phyloP scores from a whole-genome alignment of 768 basidiomycete genomes.

The Leucocoprinus leucothites region DNA sequence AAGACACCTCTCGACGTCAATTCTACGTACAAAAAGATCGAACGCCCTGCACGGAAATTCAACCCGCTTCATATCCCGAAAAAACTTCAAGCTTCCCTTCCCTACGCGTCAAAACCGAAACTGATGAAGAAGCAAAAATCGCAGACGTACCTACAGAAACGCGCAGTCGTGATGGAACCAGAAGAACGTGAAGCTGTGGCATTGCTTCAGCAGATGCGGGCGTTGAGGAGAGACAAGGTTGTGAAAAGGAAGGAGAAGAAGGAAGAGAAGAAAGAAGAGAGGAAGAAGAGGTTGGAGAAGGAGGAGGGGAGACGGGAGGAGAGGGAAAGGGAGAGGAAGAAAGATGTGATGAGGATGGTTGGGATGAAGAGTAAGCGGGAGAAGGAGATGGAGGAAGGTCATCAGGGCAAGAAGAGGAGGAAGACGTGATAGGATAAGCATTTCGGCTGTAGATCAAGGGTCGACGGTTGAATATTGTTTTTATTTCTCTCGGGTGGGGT shows the following conservation, averaged over 20 bases:
- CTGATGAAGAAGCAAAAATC: slow-evolving; percentile 68
- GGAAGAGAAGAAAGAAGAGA: slow-evolving; percentile 65
- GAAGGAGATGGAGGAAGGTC: slow-evolving; percentile 55
- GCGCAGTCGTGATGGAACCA: slow-evolving; percentile 92
- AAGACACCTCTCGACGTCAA: slow-evolving; percentile 80
- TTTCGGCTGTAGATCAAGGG: too few species aligned
- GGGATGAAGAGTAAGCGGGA: slow-evolving; percentile 75
- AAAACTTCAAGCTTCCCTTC: slow-evolving; percentile 87
- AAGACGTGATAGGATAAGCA: slow-evolving; percentile 32
- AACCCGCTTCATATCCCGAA: slow-evolving; percentile 86
- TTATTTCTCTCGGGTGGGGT: too few species aligned
- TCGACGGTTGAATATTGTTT: too few species aligned
- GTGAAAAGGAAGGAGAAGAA: slow-evolving; percentile 81
- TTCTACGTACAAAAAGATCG: slow-evolving; percentile 85
- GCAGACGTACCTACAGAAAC: slow-evolving; percentile 89
- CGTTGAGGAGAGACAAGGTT: slow-evolving; percentile 87
- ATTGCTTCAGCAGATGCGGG: slow-evolving; percentile 90
- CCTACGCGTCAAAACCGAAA: slow-evolving; percentile 92
- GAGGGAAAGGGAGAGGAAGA: slow-evolving; percentile 75
- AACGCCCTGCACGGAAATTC: slow-evolving; percentile 80
- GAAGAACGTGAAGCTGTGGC: slow-evolving; percentile 93
- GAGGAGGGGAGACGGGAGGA: slow-evolving; percentile 58
- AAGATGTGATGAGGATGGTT: slow-evolving; percentile 67
- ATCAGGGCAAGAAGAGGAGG: slow-evolving; percentile 37
- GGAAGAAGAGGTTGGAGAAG: slow-evolving; percentile 71